Evolutionary conservation across 805 yeast species (phyloP), one percentile per base, ranked within the genome.

Genomic region (Cyberlindnera lachancei): DNA sequence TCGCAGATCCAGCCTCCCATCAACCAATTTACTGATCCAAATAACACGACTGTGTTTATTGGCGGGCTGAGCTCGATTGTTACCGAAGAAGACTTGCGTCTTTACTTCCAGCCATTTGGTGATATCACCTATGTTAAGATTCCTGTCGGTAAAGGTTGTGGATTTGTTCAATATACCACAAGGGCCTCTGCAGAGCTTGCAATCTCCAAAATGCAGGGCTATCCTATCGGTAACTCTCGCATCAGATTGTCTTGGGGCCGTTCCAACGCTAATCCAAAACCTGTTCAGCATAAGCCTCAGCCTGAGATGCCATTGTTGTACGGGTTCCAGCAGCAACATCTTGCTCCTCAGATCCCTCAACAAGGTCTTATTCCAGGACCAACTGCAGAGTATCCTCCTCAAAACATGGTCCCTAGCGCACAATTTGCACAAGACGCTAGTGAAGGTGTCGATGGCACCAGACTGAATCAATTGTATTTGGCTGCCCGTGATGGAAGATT

Each of bases 231-330:
- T 31, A 87, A 84, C 36, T 79, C 84, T 36, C 69, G 90, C 40
- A 77, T 87, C 30, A 67, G 95, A 46, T 68, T 87, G 36, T 79
- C 90, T 32, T 87, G 96, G 96, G 96, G 96, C 19, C 70, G 86
- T 44, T 73, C 82, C 4, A 48, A 44, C 23, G 36, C 48, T 10
- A 40, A 42, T 21, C 47, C 45, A 13, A 38, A 41, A 18, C 38
- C 40, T 9, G 43, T 37, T 18, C 40, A 36, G 20, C 48, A 50
- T 35, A 45, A 41, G 21, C 46, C 40, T 12, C 55, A 48, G 27
- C 46, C 27, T 7, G 51, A 48, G 18, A 18, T 51, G 16, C 53
- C 54, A 9, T 7, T 36, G 13, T 21, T 51, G 13, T 48, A 51
- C 23, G 55, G 54, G 3, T 37, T 15, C 26, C 40, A 43, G 7